These are phyloP conservation scores for Eucalyptus microcorys DNA, from an alignment of 345 rosid species.

Conservation along the genomic window DNA sequence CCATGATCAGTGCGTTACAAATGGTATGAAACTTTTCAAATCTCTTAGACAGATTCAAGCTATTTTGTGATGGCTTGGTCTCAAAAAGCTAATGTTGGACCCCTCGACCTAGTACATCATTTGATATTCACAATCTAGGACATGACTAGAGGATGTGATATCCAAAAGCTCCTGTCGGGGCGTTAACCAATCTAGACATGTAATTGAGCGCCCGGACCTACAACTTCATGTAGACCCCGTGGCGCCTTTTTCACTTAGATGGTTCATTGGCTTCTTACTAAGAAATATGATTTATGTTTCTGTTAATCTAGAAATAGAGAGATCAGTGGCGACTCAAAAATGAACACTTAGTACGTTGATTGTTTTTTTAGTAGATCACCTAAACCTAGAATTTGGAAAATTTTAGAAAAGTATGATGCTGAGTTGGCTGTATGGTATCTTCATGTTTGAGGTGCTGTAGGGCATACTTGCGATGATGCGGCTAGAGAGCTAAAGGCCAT, in stretches of 20 bases:
- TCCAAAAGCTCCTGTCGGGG: background rate
- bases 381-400: background rate
- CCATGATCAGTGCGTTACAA: background rate
- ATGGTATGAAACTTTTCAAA: background rate
- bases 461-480: background rate
- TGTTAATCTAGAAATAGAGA: background rate
- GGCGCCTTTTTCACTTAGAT: background rate
- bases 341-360: background rate
- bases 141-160: background rate
- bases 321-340: background rate
- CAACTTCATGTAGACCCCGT: background rate
- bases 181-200: background rate
- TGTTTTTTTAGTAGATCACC: background rate
- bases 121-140: background rate
- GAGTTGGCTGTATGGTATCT: background rate
- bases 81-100: background rate
- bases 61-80: background rate
- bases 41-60: background rate
- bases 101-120: background rate
- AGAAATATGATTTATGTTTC: background rate
- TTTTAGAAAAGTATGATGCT: background rate
- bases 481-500: background rate
- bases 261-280: background rate
- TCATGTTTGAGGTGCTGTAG: background rate
- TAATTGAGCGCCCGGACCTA: background rate